Percentiles rank a stretch among this genome's conserved stretches.
phyloP scores from a whole-genome alignment of 768 basidiomycete genomes.

The Rhodotorula kratochvilovae region DNA sequence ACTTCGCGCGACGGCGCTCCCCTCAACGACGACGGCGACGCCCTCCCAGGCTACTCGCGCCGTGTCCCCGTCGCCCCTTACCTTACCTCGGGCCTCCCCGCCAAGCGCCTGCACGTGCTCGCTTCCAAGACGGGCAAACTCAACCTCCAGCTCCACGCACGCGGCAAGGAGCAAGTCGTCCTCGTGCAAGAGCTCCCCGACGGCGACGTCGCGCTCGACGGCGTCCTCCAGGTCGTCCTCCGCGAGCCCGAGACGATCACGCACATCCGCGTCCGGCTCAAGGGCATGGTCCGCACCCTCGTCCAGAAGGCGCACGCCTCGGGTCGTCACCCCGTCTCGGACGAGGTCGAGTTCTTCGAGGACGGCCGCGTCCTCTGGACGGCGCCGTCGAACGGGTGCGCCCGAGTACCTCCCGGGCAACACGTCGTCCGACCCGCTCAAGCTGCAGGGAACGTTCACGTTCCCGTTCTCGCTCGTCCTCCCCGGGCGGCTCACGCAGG shows the following conservation, averaged over 20 bases:
- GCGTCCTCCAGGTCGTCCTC: conserved; percentile 6
- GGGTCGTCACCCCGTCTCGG: conserved; percentile 18
- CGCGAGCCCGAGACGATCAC: conserved; percentile 18
- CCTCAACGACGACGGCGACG: background rate
- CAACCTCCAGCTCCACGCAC: conserved; percentile 7
- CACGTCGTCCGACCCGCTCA: conserved; percentile 11
- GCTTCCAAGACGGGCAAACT: conserved; percentile 22
- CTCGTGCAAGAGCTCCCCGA: conserved; percentile 23
- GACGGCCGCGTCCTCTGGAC: conserved; percentile 5
- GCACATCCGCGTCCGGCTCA: conserved; percentile 26
- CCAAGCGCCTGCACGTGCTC: conserved; percentile 18
- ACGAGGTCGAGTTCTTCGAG: conserved; percentile 30
- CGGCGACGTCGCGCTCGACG: background rate
- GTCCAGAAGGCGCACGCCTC: conserved; percentile 27
- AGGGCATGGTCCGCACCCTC: conserved; percentile 32
- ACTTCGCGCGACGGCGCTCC: background rate
- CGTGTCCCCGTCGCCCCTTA: conserved; percentile 1
- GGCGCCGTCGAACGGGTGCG: background rate
- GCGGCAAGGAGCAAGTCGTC: conserved; percentile 23
- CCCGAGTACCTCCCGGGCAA: conserved; percentile 8
- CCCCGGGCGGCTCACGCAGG: conserved; percentile 7
- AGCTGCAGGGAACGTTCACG: conserved; percentile 19
- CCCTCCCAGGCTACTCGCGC: conserved; percentile 5
- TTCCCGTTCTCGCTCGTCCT: conserved; percentile 32
- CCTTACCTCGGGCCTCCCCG: background rate